Evolutionary conservation across 345 rosid species (phyloP), one percentile per base, ranked within the genome.

Genomic region (Lepidium aucheri): DNA sequence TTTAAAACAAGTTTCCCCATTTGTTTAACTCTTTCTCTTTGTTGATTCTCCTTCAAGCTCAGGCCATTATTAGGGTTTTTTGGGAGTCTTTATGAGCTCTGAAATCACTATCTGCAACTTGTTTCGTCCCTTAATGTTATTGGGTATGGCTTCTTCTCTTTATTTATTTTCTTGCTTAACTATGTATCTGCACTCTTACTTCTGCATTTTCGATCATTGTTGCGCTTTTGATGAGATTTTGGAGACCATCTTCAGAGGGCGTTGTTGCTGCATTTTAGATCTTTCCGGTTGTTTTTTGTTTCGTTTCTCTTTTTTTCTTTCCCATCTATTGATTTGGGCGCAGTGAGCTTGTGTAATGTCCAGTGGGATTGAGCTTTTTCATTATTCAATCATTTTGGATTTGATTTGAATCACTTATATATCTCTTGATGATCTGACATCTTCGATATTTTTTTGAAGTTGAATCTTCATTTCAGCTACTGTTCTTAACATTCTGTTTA

Each of bases 21-120:
- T 16, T 38, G 18, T 14, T 15, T 55, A 8, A 2, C 45, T 35
- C 69, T 42, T 34, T 70, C 59, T 71, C 16, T 71, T 15, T 20
- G 16, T 28, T 35, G 70, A 72, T 56, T 65, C 65, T 49, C 70
- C 70, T 65, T 57, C 66, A 72, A 39, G 47, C 70, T 30, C n/a
- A 8, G 33, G 15, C 30, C 53, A 32, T 24, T 64, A 32, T 24
- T 64, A 65, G 65, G 65, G 43, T 71, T 63, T 22, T 16, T 45
- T 20, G 17, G 62, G 57, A 38, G 18, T 46, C 50, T 56, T 20
- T 20, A 15, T 47, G 60, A 64, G 36, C 33, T 54, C 42, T 16
- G 33, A 3, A 41, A 1, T 17, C 14, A 50, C 28, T 45, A 55
- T 26, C 55, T 35, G 45, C 11, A 40, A 41, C 52, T 18, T 11